A percentile compares a stretch with the other conserved stretches of the same genome.
phyloP scores from a whole-genome alignment of 495 filamentous ascomycete species.

The Xylaria sp. region DNA sequence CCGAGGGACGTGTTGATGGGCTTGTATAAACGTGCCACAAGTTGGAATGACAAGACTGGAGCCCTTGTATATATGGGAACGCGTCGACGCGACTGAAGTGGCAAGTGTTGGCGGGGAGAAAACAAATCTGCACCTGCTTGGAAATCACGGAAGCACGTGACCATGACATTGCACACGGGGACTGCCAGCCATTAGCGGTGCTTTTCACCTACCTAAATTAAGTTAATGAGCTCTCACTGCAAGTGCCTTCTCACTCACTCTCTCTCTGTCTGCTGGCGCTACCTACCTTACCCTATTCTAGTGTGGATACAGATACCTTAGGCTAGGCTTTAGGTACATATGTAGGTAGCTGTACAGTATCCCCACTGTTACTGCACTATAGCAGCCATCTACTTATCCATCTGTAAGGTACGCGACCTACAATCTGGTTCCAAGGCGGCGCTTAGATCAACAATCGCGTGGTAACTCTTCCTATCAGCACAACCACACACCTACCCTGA shows the following conservation, averaged over 20 bases:
- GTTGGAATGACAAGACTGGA: neutral
- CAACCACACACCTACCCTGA: conserved; percentile 20
- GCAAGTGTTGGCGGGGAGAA: conserved; percentile 29
- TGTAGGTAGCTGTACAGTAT: neutral
- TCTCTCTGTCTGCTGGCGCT: too few relatives aligned
- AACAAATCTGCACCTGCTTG: conserved; percentile 30
- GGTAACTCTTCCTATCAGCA: conserved; percentile 7
- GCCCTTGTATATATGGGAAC: conserved; percentile 17
- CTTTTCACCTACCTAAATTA: conserved; percentile 3
- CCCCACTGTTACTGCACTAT: neutral
- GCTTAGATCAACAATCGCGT: conserved; percentile 30
- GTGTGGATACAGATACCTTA: too few relatives aligned
- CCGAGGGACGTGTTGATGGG: neutral
- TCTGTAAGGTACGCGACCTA: conserved; percentile 1
- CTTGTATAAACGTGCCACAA: neutral
- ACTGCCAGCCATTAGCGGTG: neutral
- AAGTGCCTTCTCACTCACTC: too few relatives aligned
- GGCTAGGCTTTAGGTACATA: neutral
- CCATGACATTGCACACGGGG: neutral
- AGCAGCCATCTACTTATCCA: neutral
- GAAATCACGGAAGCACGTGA: conserved; percentile 45
- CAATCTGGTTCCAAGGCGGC: neutral
- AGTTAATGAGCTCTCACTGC: too few relatives aligned
- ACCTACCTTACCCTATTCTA: too few relatives aligned
- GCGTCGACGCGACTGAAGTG: conserved; percentile 37